Base-by-base conservation (phyloP, 1,139 yeast species). In the Scheffersomyces parashehatae region DNA sequence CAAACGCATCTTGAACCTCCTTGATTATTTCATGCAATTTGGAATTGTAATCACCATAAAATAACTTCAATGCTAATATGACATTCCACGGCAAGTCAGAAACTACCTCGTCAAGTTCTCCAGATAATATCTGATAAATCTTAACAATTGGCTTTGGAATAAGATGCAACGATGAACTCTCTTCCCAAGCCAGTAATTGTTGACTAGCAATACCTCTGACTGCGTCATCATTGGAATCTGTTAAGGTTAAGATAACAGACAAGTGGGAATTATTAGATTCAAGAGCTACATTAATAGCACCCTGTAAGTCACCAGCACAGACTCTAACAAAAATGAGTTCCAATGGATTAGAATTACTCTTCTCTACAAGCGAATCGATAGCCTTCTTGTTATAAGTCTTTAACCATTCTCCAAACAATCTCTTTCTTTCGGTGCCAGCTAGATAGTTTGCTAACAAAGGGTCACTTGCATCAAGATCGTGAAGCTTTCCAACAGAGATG, bases 171-270 rank as follows among this genome's bases (percentile, higher is more conserved):
- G 72, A 52, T 4, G 73, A 63, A n/a, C 66, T 65, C 2, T 64
- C 64, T 11, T 60, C 58, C 98, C 98, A 91, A 39, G 76, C 80
- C 3, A 68, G 65, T 16, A 91, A 63, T 60, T 90, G 97, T 31
- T 67, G 64, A 5, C 59, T 52, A 0, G 97, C 91, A 43, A 81
- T 68, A 1, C 58, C 56, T 44, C 76, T 71, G 1, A 86, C 82
- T 1, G 74, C 69, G 0, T 73, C 72, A 52, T 83, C 87, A 50
- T 85, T 83, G 0, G 93, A 79, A 35, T 88, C 96, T 11, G 86
- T 64, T 39, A 87, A 65, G 0, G 96, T 77, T n/a, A 91, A 64
- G 26, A 88, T 56, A 0, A 80, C 82, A 0, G 96, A 82, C 30
- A 91, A 64, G 60, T 90, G 96, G 8, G 77, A 65, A 54, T 86